Evolutionary conservation across 345 rosid genomes (phyloP).

Genomic region (Salix purpurea): DNA sequence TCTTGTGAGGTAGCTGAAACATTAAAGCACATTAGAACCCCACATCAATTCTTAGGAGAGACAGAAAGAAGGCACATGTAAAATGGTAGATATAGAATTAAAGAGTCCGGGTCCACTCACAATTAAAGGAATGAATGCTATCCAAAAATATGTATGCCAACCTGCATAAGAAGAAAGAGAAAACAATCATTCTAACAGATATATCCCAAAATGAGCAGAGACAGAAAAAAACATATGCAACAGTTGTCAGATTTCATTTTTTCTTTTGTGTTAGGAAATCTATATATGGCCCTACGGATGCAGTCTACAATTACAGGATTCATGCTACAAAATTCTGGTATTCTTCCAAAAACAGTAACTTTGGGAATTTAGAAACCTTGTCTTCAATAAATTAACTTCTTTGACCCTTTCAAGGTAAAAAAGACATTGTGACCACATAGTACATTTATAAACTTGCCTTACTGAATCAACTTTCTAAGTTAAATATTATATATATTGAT

Average conservation of each 20-base stretch:
- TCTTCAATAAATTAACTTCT: too few species aligned
- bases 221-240: not conserved
- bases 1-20: too few species aligned
- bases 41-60: too few species aligned
- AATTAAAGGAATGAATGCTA: conserved; percentile 67
- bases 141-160: conserved; percentile 85
- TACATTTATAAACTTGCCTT: too few species aligned
- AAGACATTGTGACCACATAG: too few species aligned
- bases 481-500: too few species aligned
- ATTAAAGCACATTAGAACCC: too few species aligned
- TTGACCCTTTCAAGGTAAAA: too few species aligned
- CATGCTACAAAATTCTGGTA: not conserved
- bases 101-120: conserved; percentile 43
- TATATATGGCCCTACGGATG: not conserved
- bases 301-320: not conserved
- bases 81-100: not conserved
- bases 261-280: not conserved
- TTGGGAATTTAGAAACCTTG: too few species aligned
- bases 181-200: not conserved
- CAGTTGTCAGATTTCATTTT: not conserved
- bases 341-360: too few species aligned
- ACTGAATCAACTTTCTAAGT: too few species aligned
- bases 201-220: not conserved
- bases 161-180: conserved; percentile 38
- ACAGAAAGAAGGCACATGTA: not conserved